Conservation (phyloP, 1,139 yeast species). For the Taiozyma sp. region DNA sequence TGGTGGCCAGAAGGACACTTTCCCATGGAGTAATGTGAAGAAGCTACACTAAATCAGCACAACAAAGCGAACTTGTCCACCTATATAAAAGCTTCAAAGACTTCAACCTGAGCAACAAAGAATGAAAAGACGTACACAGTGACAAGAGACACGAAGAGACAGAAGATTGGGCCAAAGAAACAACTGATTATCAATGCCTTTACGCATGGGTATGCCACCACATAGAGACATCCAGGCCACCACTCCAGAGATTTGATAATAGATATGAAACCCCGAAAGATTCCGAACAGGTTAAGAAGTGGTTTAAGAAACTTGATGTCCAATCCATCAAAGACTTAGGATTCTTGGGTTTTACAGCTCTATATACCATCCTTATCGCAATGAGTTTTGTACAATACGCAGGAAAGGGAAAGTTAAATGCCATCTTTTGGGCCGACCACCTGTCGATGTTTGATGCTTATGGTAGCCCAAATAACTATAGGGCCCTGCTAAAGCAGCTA, state of each 20-base stretch:
- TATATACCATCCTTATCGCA: constrained; percentile 21
- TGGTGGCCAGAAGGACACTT: too few species aligned
- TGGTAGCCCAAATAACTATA: constrained; percentile 30
- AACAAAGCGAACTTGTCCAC: background rate
- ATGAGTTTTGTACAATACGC: constrained; percentile 12
- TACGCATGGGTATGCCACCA: background rate
- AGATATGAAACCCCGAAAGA: background rate
- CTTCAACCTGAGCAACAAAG: too few species aligned
- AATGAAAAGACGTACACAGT: background rate
- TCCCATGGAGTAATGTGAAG: background rate
- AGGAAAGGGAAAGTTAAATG: constrained; percentile 37
- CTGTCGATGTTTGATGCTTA: constrained; percentile 35
- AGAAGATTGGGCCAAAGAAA: constrained; percentile 1
- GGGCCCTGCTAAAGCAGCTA: constrained; percentile 30
- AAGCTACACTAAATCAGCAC: background rate
- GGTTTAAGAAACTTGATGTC: constrained; percentile 24
- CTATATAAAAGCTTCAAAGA: too few species aligned
- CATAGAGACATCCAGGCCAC: constrained; percentile 5
- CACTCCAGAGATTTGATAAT: background rate
- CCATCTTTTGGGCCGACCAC: constrained; percentile 38
- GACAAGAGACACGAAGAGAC: constrained; percentile 2
- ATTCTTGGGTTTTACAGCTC: constrained; percentile 27
- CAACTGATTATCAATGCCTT: constrained; percentile 4
- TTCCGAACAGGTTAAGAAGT: constrained; percentile 19
- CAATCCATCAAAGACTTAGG: constrained; percentile 14